Evolutionary conservation across 805 yeast species (phyloP), one percentile per base, ranked within the genome.

Genomic region (Saccharomycopsis sp.): DNA sequence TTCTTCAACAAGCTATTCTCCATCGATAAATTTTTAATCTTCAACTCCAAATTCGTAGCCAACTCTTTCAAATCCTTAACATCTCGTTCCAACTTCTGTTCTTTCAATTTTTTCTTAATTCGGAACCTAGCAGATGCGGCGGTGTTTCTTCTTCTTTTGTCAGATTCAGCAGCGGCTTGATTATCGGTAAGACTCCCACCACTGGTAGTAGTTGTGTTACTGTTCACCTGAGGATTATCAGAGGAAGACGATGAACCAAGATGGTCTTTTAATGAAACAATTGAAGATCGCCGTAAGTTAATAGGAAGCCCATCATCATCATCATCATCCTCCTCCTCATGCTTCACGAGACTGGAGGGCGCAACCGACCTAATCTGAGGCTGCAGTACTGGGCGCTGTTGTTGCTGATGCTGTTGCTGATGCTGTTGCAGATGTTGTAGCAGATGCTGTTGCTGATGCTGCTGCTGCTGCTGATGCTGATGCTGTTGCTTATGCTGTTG

Each of bases 81-180:
- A 47, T 73, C 77, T 48, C 79, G 70, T 63, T 89, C 96, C 79
- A 90, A 75, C 59, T 89, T 90, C 64, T 85, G 93, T 65, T 90
- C 97, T 61, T 86, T 84, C 64, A 83, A 58, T 72, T 90, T 89
- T 77, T 85, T 88, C 73, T 86, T 87, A 59, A 87, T 76, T 52
- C 98, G 74, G 70, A 90, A 90, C 49, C 97, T 71, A 3, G 97
- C 97, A 17, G 90, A 79, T 1, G 98, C 97, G 1, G 93, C 96
- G 0, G 96, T 88, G 64, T 88, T 89, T 55, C 94, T 74, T 52
- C 83, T 77, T 51, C 95, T 74, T 64, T 86, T 90, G 57, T 84
- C 93, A 37, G 71, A 72, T 47, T 75, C 79, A 19, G 72, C 67
- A 21, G 61, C 44, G 7, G 42, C 40, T 52, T 13, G 40, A 13